These are phyloP conservation scores for Moricandia moricandioides DNA, from an alignment of 345 rosid genomes.

Conservation along the genomic window DNA sequence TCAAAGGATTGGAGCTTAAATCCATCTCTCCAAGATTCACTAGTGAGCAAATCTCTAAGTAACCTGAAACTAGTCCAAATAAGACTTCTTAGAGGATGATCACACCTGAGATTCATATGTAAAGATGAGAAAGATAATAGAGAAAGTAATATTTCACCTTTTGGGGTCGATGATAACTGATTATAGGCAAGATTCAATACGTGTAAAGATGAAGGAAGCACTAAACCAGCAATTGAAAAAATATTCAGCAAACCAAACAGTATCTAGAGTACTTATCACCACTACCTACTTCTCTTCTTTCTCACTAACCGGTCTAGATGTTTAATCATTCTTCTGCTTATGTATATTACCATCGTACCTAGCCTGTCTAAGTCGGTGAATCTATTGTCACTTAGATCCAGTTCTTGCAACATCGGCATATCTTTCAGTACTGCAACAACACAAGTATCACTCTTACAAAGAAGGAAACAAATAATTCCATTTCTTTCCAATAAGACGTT, in stretches of 20 bases:
- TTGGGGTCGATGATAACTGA: not conserved
- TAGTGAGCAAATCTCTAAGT: constrained; percentile 4
- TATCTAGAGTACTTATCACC: no score
- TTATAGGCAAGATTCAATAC: not conserved
- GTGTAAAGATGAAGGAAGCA: not conserved
- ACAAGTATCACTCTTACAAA: not conserved
- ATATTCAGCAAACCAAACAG: no score
- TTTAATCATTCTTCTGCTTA: not conserved
- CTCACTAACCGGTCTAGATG: no score
- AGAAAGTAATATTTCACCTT: constrained; percentile 5
- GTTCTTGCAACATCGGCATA: not conserved
- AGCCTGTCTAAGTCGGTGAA: not conserved
- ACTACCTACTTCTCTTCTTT: no score
- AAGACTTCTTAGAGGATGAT: not conserved
- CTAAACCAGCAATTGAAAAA: not conserved
- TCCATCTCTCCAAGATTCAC: not conserved
- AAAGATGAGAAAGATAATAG: not conserved
- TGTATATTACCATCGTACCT: not conserved
- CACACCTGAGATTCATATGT: not conserved
- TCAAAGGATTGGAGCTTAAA: constrained; percentile 7
- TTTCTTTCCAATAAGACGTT: not conserved
- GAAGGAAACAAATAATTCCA: not conserved
- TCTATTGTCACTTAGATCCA: not conserved
- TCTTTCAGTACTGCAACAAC: not conserved
- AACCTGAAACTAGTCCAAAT: not conserved